Conservation (phyloP, 208 protist species). For the Novymonas esmeraldas region DNA sequence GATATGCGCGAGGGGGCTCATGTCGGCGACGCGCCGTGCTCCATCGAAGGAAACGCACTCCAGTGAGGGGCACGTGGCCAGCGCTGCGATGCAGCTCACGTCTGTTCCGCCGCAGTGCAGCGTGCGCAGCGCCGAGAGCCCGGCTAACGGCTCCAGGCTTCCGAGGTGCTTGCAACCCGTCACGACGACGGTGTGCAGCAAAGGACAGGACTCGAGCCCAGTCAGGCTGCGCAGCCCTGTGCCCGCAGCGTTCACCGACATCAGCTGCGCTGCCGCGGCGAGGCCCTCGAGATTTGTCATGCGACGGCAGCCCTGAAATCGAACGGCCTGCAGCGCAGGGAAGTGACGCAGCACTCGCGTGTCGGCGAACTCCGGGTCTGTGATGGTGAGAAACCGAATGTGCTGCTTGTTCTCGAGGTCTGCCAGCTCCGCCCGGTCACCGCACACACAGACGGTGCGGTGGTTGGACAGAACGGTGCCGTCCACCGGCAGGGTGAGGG, state of each 20-base stretch:
- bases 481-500: neutral
- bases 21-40: no score
- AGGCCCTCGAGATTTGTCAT: slow-evolving; percentile 9
- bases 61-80: no score
- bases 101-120: no score
- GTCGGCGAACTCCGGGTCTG: slow-evolving; percentile 4
- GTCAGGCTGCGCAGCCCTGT: no score
- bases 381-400: slow-evolving; percentile 12
- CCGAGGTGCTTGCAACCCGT: no score
- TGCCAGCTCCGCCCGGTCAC: slow-evolving; percentile 4
- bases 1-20: no score
- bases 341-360: slow-evolving; percentile 4
- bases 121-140: no score
- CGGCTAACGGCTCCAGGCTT: no score
- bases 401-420: slow-evolving; percentile 2
- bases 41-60: no score
- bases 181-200: no score
- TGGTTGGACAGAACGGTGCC: neutral
- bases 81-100: no score
- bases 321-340: slow-evolving; percentile 8
- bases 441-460: slow-evolving; percentile 1
- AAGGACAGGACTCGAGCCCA: no score
- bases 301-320: slow-evolving; percentile 12
- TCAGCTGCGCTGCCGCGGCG: neutral
- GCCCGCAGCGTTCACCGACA: slow-evolving; percentile 17